These are phyloP conservation scores for Lipomyces japonicus DNA, from an alignment of 805 yeast species.

Conservation along the genomic window DNA sequence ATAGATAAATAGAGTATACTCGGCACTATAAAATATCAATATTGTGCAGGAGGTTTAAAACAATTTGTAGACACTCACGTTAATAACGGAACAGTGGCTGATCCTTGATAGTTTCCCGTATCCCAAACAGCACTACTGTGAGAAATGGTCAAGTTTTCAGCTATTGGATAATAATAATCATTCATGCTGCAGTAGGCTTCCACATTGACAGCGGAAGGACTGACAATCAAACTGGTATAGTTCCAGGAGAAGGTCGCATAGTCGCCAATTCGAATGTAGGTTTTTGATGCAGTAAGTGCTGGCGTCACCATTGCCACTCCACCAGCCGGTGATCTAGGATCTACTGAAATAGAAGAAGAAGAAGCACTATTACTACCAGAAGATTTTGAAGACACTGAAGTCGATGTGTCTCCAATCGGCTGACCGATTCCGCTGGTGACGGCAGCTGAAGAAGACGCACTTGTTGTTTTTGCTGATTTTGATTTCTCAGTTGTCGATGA, in stretches of 20 bases:
- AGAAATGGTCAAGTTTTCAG: slow-evolving; percentile 35
- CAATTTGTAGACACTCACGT: slow-evolving; percentile 13
- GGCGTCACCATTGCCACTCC: slow-evolving; percentile 39
- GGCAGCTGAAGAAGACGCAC: slow-evolving; percentile 1
- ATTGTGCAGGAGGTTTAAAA: slow-evolving; percentile 17
- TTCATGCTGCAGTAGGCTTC: slow-evolving; percentile 41
- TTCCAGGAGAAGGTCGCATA: slow-evolving; percentile 43
- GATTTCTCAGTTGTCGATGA: no score
- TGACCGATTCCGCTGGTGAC: not conserved
- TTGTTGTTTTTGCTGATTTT: no score
- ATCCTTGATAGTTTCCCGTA: slow-evolving; percentile 35
- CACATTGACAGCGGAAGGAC: slow-evolving; percentile 40
- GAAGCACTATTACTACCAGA: slow-evolving; percentile 13
- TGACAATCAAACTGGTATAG: slow-evolving; percentile 37
- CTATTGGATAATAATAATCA: slow-evolving; percentile 39
- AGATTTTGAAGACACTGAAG: not conserved
- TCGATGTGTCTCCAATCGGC: not conserved
- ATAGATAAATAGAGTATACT: slow-evolving; percentile 40
- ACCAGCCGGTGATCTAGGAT: slow-evolving; percentile 39
- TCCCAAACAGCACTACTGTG: slow-evolving; percentile 39
- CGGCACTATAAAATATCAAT: slow-evolving; percentile 35
- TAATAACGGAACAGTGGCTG: slow-evolving; percentile 22
- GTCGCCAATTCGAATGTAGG: slow-evolving; percentile 41
- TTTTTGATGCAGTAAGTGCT: slow-evolving; percentile 34
- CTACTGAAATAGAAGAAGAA: slow-evolving; percentile 35